Percentiles rank a stretch among this genome's conserved stretches.
These are phyloP conservation scores for Bretziella fagacearum DNA, from an alignment of 2,329 filamentous ascomycete genomes.

Conservation along the genomic window DNA sequence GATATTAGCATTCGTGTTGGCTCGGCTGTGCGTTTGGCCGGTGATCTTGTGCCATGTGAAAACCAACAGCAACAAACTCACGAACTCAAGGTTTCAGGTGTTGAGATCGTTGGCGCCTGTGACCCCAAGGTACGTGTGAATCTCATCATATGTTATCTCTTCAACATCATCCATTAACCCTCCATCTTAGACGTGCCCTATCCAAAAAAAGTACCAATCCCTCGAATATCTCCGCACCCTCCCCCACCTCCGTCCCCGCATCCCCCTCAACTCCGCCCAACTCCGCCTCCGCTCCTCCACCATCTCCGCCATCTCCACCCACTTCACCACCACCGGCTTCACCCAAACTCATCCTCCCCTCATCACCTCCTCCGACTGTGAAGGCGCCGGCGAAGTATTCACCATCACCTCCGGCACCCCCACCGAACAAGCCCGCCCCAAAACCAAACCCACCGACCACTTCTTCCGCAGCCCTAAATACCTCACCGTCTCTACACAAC, in stretches of 20 bases:
- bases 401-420: constrained; percentile 37
- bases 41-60: constrained; percentile 57
- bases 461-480: constrained; percentile 89
- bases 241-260: constrained; percentile 70
- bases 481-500: constrained; percentile 82
- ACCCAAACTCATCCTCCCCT: constrained; percentile 82
- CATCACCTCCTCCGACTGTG: constrained; percentile 92
- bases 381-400: constrained; percentile 92
- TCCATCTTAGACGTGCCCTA: constrained; percentile 61
- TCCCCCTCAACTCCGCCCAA: constrained; percentile 63
- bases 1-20: constrained; percentile 59
- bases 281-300: constrained; percentile 69
- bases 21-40: constrained; percentile 58
- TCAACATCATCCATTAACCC: neutral
- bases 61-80: constrained; percentile 46
- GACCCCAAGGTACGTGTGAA: constrained; percentile 52
- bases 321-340: constrained; percentile 56
- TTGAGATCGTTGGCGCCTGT: constrained; percentile 57
- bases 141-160: neutral
- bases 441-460: constrained; percentile 25
- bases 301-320: constrained; percentile 53
- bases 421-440: constrained; percentile 17
- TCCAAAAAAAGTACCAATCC: constrained; percentile 93
- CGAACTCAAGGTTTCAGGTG: constrained; percentile 58
- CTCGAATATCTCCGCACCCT: constrained; percentile 75